A percentile compares a stretch with the other conserved stretches of the same genome.
These are phyloP conservation scores for Paramarasmius palmivorus DNA, from an alignment of 1,284 basidiomycete genomes.

Conservation along the genomic window DNA sequence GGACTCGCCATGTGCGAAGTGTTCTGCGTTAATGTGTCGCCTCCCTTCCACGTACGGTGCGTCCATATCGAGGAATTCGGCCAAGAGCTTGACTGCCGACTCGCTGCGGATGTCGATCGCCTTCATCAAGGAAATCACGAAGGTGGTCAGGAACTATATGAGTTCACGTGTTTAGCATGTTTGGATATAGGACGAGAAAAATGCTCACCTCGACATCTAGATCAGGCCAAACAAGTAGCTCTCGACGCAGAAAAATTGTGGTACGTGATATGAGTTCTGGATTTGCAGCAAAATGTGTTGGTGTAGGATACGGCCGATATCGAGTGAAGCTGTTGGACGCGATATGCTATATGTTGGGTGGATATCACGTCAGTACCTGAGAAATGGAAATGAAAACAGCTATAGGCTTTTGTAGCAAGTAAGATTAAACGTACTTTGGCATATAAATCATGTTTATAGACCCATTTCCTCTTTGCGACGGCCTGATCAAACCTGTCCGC, in stretches of 20 bases:
- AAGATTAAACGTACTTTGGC: conserved; percentile 63
- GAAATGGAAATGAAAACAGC: conserved; percentile 11
- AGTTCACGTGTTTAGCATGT: conserved; percentile 13
- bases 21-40: conserved; percentile 74
- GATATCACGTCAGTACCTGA: conserved; percentile 9
- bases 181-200: not conserved
- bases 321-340: conserved; percentile 82
- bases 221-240: conserved; percentile 81
- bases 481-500: conserved; percentile 66
- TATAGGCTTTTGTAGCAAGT: conserved; percentile 1
- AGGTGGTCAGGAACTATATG: conserved; percentile 69
- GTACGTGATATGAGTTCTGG: conserved; percentile 72
- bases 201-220: conserved; percentile 76
- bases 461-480: conserved; percentile 51
- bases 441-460: conserved; percentile 77
- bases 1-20: conserved; percentile 83
- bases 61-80: conserved; percentile 84
- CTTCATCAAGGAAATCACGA: conserved; percentile 84
- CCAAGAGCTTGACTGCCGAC: conserved; percentile 75
- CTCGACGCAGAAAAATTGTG: conserved; percentile 78
- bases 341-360: conserved; percentile 81
- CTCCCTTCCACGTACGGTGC: conserved; percentile 51
- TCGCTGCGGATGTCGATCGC: conserved; percentile 87
- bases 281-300: conserved; percentile 75
- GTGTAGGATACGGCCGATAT: conserved; percentile 80